These are phyloP conservation scores for Papiliotrema nemorosa DNA, from an alignment of 1,284 basidiomycete genomes.

Conservation along the genomic window DNA sequence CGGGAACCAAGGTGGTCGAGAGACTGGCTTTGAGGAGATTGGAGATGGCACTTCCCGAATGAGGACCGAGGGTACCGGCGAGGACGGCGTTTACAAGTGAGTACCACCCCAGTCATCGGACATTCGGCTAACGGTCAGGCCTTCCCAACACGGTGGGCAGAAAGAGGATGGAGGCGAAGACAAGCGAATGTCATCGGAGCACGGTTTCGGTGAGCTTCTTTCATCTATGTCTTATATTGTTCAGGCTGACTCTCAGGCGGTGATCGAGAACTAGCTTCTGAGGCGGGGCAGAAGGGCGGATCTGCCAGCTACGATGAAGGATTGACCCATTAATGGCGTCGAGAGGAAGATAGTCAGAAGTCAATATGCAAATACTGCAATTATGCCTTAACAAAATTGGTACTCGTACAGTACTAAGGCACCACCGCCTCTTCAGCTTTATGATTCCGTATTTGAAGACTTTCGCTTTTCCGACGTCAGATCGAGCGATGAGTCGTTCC, in stretches of 20 bases:
- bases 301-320: slow-evolving; percentile 39
- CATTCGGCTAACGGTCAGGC: slow-evolving; percentile 13
- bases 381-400: too few relatives aligned
- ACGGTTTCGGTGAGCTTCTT: slow-evolving; percentile 18
- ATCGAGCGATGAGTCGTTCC: too few relatives aligned
- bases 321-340: slow-evolving; percentile 28
- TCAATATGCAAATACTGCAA: too few relatives aligned
- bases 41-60: slow-evolving; percentile 40
- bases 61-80: slow-evolving; percentile 39
- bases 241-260: slow-evolving; percentile 17
- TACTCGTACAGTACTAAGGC: too few relatives aligned
- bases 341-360: too few relatives aligned
- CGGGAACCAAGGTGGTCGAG: slow-evolving; percentile 34
- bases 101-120: neutral
- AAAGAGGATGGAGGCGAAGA: slow-evolving; percentile 35
- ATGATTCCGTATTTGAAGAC: too few relatives aligned
- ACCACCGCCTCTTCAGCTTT: too few relatives aligned
- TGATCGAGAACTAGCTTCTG: slow-evolving; percentile 28
- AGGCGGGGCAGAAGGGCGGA: slow-evolving; percentile 39
- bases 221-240: neutral
- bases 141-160: slow-evolving; percentile 35
- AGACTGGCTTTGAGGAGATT: slow-evolving; percentile 32
- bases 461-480: too few relatives aligned
- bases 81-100: slow-evolving; percentile 39
- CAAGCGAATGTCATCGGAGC: slow-evolving; percentile 33